phyloP scores from a whole-genome alignment of 1,284 basidiomycete species.

The Singerocomus inundabilis region DNA sequence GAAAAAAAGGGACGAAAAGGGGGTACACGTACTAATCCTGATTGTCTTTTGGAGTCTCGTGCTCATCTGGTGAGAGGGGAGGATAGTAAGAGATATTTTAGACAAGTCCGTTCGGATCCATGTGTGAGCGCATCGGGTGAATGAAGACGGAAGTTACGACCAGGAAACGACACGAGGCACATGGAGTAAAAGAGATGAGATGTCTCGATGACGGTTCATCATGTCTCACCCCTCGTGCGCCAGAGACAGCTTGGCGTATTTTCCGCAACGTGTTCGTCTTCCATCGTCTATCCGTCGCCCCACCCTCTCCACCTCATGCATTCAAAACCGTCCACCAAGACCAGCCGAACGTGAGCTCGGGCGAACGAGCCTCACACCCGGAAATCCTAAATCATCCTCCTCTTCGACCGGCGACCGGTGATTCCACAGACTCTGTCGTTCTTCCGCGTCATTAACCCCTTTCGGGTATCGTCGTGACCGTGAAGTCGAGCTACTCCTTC shows the following conservation, averaged over 20 bases:
- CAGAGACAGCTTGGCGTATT: slow-evolving; percentile 4
- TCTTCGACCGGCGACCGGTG: slow-evolving; percentile 26
- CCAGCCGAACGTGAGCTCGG: slow-evolving; percentile 1
- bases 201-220: background rate
- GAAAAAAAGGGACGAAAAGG: no score
- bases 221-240: background rate
- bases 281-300: background rate
- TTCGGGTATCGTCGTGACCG: slow-evolving; percentile 29
- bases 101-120: background rate
- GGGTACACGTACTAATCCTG: background rate
- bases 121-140: background rate
- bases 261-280: background rate
- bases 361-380: slow-evolving; percentile 26
- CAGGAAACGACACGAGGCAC: background rate
- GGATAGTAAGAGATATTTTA: background rate
- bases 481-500: slow-evolving; percentile 29
- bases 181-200: background rate
- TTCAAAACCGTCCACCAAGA: slow-evolving; percentile 21
- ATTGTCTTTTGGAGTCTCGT: background rate
- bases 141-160: background rate
- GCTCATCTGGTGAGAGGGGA: background rate
- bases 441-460: slow-evolving; percentile 29
- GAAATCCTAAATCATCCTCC: slow-evolving; percentile 2
- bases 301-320: background rate
- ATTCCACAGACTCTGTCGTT: slow-evolving; percentile 28